These are phyloP conservation scores for Pseudoturritis turrita DNA, from an alignment of 345 rosid genomes.

Conservation along the genomic window DNA sequence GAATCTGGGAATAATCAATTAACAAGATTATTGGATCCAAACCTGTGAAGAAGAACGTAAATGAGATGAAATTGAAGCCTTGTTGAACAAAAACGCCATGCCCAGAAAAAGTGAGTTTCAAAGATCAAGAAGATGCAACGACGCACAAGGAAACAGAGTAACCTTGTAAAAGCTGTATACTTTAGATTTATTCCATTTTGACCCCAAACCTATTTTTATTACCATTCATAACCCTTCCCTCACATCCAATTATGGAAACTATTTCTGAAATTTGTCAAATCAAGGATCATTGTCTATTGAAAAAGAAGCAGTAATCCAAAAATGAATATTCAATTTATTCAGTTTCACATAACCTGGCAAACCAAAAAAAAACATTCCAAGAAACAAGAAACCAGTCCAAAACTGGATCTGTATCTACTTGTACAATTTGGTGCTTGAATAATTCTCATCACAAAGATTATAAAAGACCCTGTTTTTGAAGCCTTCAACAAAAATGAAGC, in stretches of 20 bases:
- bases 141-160: background rate
- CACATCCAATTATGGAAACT: background rate
- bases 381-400: background rate
- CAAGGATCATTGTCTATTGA: background rate
- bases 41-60: conserved; percentile 59
- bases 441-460: background rate
- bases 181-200: background rate
- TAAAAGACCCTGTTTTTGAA: background rate
- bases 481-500: conserved; percentile 27
- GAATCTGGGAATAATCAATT: background rate
- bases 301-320: no score
- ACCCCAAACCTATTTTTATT: background rate
- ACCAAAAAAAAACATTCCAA: background rate
- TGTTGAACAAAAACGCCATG: conserved; percentile 60
- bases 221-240: background rate
- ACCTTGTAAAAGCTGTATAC: background rate
- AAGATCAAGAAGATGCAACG: background rate
- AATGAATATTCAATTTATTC: background rate
- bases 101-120: background rate
- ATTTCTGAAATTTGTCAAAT: background rate
- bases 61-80: conserved; percentile 37
- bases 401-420: background rate
- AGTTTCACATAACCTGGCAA: background rate
- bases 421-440: background rate
- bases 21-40: background rate